phyloP scores from a whole-genome alignment of 2,329 filamentous ascomycete species.

The Amauroascus verrucosus region DNA sequence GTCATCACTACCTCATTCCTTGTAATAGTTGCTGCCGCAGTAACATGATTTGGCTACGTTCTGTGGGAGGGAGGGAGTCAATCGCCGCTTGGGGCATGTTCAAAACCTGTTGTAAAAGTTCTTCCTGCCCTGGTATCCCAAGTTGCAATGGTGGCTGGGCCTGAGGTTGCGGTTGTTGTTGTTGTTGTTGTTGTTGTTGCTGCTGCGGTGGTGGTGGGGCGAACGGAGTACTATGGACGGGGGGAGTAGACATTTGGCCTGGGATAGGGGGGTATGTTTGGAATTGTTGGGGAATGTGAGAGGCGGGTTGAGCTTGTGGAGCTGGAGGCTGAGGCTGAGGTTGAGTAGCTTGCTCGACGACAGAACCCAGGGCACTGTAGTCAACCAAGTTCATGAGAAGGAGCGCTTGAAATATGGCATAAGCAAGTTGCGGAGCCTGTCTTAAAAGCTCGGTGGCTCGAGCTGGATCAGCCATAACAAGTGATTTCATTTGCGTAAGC shows the following conservation, averaged over 20 bases:
- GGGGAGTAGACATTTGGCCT: slow-evolving; percentile 45
- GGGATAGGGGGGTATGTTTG: slow-evolving; percentile 31
- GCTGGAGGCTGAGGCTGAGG: slow-evolving; percentile 32
- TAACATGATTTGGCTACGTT: slow-evolving; percentile 68
- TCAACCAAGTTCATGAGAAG: slow-evolving; percentile 89
- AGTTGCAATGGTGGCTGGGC: slow-evolving; percentile 36
- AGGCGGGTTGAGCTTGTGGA: slow-evolving; percentile 30
- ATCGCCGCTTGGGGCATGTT: slow-evolving; percentile 70
- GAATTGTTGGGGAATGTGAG: slow-evolving; percentile 29
- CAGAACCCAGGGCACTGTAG: slow-evolving; percentile 66
- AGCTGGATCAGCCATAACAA: slow-evolving; percentile 70
- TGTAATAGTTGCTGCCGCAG: slow-evolving; percentile 62
- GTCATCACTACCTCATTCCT: slow-evolving; percentile 65
- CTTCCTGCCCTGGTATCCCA: slow-evolving; percentile 51
- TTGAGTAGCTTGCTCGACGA: slow-evolving; percentile 55
- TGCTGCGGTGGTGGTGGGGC: slow-evolving; percentile 29
- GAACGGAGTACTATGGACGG: slow-evolving; percentile 35
- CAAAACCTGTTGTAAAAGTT: slow-evolving; percentile 71
- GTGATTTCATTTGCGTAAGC: slow-evolving; percentile 82
- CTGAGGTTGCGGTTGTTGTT: slow-evolving; percentile 33
- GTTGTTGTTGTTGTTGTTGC: slow-evolving; percentile 27
- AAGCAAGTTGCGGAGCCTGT: slow-evolving; percentile 83
- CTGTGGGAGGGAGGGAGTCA: slow-evolving; percentile 62
- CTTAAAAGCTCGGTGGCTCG: slow-evolving; percentile 78
- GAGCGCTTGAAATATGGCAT: slow-evolving; percentile 89